phyloP scores from a whole-genome alignment of 1,139 yeast genomes.

The Debaryomyces sp. region DNA sequence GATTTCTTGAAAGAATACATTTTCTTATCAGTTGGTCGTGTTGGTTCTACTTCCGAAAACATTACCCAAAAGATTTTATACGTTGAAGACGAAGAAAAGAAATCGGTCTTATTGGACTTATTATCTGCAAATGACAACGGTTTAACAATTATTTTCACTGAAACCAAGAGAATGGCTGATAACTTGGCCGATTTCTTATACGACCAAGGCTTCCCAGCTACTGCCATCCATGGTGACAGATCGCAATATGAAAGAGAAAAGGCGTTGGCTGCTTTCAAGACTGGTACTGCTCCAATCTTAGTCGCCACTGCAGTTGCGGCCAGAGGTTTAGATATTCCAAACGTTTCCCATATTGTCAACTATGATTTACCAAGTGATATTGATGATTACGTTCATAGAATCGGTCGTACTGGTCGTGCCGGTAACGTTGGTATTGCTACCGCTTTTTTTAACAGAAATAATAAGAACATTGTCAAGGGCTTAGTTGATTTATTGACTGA shows the following conservation, averaged over 20 bases:
- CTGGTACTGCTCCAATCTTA: conserved; percentile 86
- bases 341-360: conserved; percentile 96
- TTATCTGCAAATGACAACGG: conserved; percentile 78
- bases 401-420: conserved; percentile 99
- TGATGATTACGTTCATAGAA: conserved; percentile 98
- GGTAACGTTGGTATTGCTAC: conserved; percentile 99
- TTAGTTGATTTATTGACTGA: conserved; percentile 84
- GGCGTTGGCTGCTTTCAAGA: conserved; percentile 87
- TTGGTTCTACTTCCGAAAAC: conserved; percentile 96
- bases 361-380: conserved; percentile 95
- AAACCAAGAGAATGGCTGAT: conserved; percentile 99
- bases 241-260: conserved; percentile 97
- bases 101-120: conserved; percentile 86
- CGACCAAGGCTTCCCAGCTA: conserved; percentile 90
- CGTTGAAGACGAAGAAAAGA: conserved; percentile 96
- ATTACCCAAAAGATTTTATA: conserved; percentile 91
- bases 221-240: conserved; percentile 99
- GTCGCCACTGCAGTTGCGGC: conserved; percentile 99
- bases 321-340: conserved; percentile 99
- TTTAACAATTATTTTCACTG: conserved; percentile 92
- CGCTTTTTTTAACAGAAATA: conserved; percentile 96
- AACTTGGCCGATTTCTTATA: conserved; percentile 89
- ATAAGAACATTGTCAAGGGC: conserved; percentile 87
- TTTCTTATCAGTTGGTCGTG: conserved; percentile 96
- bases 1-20: conserved; percentile 95